phyloP scores from a whole-genome alignment of 768 basidiomycete species.

The Lactifluus rugatus region DNA sequence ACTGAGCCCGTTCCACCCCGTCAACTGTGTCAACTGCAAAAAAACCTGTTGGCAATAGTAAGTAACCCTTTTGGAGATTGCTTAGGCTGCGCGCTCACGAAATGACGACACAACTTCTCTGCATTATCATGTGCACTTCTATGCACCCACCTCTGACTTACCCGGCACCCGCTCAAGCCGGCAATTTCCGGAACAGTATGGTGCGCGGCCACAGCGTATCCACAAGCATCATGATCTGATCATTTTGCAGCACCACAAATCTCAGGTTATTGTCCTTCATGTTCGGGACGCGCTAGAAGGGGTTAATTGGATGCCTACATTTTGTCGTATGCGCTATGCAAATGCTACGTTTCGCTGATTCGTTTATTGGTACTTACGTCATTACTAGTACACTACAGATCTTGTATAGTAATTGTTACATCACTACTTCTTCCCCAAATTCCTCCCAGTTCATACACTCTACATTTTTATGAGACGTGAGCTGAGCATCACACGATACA shows the following conservation, averaged over 20 bases:
- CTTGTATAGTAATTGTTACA: conserved; percentile 15
- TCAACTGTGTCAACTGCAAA: conserved; percentile 14
- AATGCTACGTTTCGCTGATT: neutral
- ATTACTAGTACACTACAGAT: conserved; percentile 16
- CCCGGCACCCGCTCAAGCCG: neutral
- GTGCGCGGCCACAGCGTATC: neutral
- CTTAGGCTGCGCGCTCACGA: neutral
- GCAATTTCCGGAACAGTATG: conserved; percentile 18
- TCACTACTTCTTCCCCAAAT: neutral
- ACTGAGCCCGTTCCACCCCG: conserved; percentile 13
- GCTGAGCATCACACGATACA: neutral
- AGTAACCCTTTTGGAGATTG: neutral
- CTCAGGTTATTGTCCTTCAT: conserved; percentile 14
- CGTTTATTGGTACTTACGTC: conserved; percentile 2
- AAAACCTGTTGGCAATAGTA: conserved; percentile 18
- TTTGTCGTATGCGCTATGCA: neutral
- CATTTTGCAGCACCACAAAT: conserved; percentile 12
- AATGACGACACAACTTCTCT: neutral
- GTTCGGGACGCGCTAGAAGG: conserved; percentile 8
- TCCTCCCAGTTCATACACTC: neutral
- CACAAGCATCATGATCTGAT: neutral
- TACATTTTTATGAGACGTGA: neutral
- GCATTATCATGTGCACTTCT: neutral
- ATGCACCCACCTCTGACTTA: neutral
- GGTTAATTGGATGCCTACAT: neutral